phyloP scores from a whole-genome alignment of 257 asterid species.

The Rubia yunnanensis region DNA sequence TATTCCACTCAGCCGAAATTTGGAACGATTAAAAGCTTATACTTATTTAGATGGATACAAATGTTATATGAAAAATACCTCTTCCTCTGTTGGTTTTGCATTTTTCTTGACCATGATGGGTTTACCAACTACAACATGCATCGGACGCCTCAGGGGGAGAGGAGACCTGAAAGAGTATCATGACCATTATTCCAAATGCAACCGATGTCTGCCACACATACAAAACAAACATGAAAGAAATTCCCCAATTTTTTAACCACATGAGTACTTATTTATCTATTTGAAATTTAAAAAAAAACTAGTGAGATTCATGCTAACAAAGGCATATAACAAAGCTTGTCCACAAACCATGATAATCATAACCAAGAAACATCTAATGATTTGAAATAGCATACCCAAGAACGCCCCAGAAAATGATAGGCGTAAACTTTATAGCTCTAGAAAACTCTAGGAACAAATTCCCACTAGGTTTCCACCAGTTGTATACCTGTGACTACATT shows the following conservation, averaged over 20 bases:
- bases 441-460: constrained; percentile 55
- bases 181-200: neutral
- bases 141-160: constrained; percentile 60
- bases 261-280: neutral
- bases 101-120: constrained; percentile 64
- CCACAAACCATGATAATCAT: neutral
- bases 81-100: constrained; percentile 63
- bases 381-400: constrained; percentile 51
- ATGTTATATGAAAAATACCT: constrained; percentile 36
- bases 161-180: constrained; percentile 57
- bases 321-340: neutral
- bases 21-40: neutral
- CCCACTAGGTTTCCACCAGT: constrained; percentile 90
- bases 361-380: constrained; percentile 1
- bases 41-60: neutral
- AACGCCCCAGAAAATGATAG: constrained; percentile 83
- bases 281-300: neutral
- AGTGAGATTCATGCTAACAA: too few species aligned
- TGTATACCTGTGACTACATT: constrained; percentile 66
- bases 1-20: neutral
- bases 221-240: neutral
- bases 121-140: constrained; percentile 91
- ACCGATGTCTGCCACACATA: neutral
- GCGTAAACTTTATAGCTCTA: constrained; percentile 76
- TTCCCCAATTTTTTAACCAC: neutral